A percentile compares a stretch with the other conserved stretches of the same genome.
These are phyloP conservation scores for Pseudocercospora pini-densiflorae DNA, from an alignment of 2,329 filamentous ascomycete genomes.

Conservation along the genomic window DNA sequence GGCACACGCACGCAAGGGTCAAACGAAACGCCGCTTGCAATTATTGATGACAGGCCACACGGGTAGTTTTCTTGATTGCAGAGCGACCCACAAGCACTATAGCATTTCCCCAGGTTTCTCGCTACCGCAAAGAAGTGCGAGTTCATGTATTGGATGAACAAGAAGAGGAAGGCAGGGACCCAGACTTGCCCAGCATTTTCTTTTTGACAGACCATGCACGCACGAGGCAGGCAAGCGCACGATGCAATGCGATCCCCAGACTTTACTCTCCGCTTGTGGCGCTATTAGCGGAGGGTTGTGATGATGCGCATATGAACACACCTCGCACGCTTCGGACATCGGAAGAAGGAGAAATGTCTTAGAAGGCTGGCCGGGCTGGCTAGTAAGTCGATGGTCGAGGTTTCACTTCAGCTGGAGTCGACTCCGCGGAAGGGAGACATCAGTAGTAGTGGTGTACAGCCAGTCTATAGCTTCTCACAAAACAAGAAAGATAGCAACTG, in stretches of 20 bases:
- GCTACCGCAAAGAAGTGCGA: neutral
- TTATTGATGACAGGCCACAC: neutral
- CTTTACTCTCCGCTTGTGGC: neutral
- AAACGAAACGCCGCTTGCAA: neutral
- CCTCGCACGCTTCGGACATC: neutral
- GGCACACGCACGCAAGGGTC: neutral
- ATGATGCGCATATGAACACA: conserved; percentile 5
- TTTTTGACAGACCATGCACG: neutral
- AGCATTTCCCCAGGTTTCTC: conserved; percentile 1
- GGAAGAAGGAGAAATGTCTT: neutral
- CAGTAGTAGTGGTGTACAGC: neutral
- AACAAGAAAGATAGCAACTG: neutral
- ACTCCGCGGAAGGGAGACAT: neutral
- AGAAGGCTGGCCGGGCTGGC: neutral
- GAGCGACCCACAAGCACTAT: neutral
- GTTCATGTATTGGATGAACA: neutral
- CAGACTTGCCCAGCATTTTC: neutral
- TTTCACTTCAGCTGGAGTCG: neutral
- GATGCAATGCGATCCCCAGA: neutral
- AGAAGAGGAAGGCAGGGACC: neutral
- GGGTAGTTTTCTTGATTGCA: neutral
- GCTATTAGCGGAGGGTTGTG: neutral
- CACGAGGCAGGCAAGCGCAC: neutral
- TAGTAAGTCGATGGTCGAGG: neutral
- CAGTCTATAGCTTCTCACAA: neutral